Base-by-base conservation (phyloP, 2,329 filamentous ascomycete species). In the Sclerotinia minor region DNA sequence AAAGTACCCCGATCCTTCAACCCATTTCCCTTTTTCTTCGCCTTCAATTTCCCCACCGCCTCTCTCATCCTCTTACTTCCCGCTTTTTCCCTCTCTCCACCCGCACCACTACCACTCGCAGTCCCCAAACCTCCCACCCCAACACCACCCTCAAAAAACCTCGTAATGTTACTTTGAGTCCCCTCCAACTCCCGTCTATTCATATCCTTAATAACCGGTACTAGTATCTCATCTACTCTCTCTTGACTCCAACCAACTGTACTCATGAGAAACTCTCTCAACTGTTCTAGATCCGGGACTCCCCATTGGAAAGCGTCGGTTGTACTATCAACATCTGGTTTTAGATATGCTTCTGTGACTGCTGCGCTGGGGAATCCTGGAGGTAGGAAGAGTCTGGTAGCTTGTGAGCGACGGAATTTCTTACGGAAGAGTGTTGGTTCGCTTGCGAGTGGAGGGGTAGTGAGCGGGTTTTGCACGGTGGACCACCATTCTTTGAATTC, bases 121-220 rank as follows among this genome's bases (percentile, higher is more conserved):
- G 80, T 64, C 1, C 38, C 38, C 38, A 41, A 41, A 69, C 85
- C 85, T 0, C 91, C 91, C 0, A 84, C 84, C 0, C 91, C 91
- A 0, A 92, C 88, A 5, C 81, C 80, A 0, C 94, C 94, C 17
- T 87, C 86, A 77, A 98, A 97, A 78, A 89, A 99, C 32, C 89
- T 84, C n/a, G 95, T 99, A 72, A 99, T 97, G 73, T 99, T 99
- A 68, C 88, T 89, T 81, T 99, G 95, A 24, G 94, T 98, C 8
- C 95, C 95, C 80, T 98, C 95, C 38, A 87, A 84, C 72, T 92
- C 91, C 50, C 95, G 85, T 5, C 87, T 86, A 77, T 98, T 98
- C 91, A 99, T 96, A 75, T 99, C 95, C 67, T 89, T 85, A 71
- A 99, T 95, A 1, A 99, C 96, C 0, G 95, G 95, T 1, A 99